Base-by-base conservation (phyloP, 495 filamentous ascomycete genomes). In the Elasticomyces elasticus region DNA sequence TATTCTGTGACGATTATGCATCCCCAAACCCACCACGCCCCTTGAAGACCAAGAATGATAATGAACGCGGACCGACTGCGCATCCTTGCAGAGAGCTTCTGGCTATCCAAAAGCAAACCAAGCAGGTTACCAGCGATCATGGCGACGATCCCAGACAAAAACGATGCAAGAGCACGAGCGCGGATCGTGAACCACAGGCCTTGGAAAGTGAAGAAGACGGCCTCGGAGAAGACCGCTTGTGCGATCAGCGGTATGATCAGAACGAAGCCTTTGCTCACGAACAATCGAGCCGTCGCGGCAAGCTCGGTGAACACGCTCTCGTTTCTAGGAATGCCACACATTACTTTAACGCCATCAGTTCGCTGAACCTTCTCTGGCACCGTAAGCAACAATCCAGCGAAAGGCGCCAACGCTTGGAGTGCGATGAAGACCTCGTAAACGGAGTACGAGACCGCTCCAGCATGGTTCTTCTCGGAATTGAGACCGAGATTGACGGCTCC, bases 1-100 rank as follows among this genome's bases (percentile, higher is more conserved):
- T n/a, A n/a, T n/a, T n/a, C n/a, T n/a, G n/a, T n/a, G n/a, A n/a
- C n/a, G n/a, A n/a, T n/a, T n/a, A n/a, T n/a, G n/a, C n/a, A n/a
- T n/a, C n/a, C n/a, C n/a, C 79, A 85, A 10, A 78, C 64, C 80
- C 80, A 85, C 73, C 77, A 79, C 4, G 71, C 72, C 1, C 79
- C 79, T 58, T 82, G 79, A 27, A 80, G 59, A 0, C 54, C 63
- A 24, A 78, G 65, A 11, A 83, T 72, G 12, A 71, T 62, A 28
- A 65, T 58, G 54, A 74, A 77, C 1, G 69, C 67, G 15, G 59
- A 61, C 10, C 78, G 67, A 4, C 70, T 69, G 7, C 79, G 67
- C 1, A 62, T 65, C 62, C 76, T 80, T 37, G 81, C 62, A 0
- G 75, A 63, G 2, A 79, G 65, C 0, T 64, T 61, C 23, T 66